Evolutionary conservation across 78 protist species (phyloP).

Genomic region (Parvularia atlantis): DNA sequence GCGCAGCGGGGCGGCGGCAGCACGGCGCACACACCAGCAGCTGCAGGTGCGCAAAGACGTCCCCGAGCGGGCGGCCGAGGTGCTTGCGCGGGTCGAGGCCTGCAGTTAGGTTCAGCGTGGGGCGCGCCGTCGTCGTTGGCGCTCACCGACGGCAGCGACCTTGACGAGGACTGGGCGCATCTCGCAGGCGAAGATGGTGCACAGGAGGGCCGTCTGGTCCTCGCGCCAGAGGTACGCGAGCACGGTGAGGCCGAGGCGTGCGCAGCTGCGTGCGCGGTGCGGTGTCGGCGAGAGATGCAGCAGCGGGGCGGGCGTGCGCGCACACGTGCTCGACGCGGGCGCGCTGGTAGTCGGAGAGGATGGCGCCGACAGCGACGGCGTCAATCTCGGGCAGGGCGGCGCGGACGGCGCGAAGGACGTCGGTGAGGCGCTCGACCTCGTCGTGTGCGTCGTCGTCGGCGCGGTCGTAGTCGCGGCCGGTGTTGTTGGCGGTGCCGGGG

Average conservation of each 20-base stretch:
- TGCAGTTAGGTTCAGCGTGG: too few relatives aligned
- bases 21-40: not conserved
- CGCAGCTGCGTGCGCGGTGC: conserved; percentile 19
- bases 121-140: too few relatives aligned
- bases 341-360: conserved; percentile 87
- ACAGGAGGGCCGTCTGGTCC: conserved; percentile 55
- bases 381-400: conserved; percentile 36
- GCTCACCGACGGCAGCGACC: conserved; percentile 30
- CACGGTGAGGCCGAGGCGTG: conserved; percentile 61
- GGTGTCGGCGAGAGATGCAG: too few relatives aligned
- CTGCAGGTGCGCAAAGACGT: conserved; percentile 25
- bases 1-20: not conserved
- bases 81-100: conserved; percentile 37
- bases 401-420: conserved; percentile 35
- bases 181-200: conserved; percentile 62
- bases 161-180: conserved; percentile 68
- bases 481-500: not conserved
- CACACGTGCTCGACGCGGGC: conserved; percentile 78
- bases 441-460: conserved; percentile 26
- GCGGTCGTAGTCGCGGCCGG: too few relatives aligned
- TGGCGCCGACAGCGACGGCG: conserved; percentile 90
- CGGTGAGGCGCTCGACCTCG: conserved; percentile 82
- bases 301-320: not conserved
- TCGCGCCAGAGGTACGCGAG: conserved; percentile 80
- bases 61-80: conserved; percentile 51